phyloP scores from a whole-genome alignment of 306 rosid species.

The Lupinus albus region DNA sequence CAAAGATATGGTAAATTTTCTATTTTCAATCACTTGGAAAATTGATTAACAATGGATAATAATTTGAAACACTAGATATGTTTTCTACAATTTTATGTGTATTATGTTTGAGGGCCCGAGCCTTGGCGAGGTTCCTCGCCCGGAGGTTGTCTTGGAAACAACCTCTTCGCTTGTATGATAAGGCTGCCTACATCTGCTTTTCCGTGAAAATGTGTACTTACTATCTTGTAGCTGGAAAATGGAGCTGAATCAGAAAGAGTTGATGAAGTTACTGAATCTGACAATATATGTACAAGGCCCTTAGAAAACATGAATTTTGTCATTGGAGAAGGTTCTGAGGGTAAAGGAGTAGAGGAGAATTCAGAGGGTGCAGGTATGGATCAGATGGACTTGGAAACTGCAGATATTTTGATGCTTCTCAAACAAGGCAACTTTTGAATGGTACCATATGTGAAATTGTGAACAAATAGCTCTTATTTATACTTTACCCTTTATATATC shows the following conservation, averaged over 20 bases:
- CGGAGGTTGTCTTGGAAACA: too few species aligned
- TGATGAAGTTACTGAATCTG: constrained; percentile 10
- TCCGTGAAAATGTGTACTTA: not conserved
- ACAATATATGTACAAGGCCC: not conserved
- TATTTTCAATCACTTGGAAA: not conserved
- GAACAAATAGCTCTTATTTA: not conserved
- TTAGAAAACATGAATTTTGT: not conserved
- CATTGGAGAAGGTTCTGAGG: not conserved
- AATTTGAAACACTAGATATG: not conserved
- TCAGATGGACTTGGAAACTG: not conserved
- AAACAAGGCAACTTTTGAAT: not conserved
- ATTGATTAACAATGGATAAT: not conserved
- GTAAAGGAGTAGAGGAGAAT: not conserved
- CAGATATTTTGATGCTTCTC: not conserved
- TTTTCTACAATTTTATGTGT: not conserved
- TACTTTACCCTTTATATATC: not conserved
- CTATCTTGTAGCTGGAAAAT: constrained; percentile 27
- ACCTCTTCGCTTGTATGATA: too few species aligned
- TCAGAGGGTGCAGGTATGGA: not conserved
- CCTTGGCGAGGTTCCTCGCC: too few species aligned
- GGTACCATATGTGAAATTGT: not conserved
- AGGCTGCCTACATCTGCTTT: too few species aligned
- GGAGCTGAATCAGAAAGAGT: not conserved
- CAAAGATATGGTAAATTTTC: constrained; percentile 5
- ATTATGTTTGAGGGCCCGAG: too few species aligned